Conservation (phyloP, 345 rosid species). For the Salix viminalis region DNA sequence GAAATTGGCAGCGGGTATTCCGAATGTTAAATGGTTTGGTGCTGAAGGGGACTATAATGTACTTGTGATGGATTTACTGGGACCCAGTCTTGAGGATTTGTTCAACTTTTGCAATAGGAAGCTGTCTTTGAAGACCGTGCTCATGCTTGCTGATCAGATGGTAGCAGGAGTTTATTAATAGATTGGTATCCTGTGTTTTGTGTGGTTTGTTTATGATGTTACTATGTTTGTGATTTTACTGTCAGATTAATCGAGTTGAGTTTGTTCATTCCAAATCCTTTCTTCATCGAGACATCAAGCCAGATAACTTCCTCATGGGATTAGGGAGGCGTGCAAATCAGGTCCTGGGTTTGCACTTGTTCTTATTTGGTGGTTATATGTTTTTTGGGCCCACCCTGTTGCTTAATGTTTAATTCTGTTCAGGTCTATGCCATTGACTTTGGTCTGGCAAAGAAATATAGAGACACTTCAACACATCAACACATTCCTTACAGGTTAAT, state of each 20-base stretch:
- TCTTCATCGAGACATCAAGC: constrained; percentile 86
- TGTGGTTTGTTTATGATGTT: background rate
- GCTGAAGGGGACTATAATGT: constrained; percentile 83
- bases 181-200: background rate
- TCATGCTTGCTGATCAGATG: constrained; percentile 97
- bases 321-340: constrained; percentile 83
- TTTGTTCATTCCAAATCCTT: constrained; percentile 83
- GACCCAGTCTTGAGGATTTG: constrained; percentile 92
- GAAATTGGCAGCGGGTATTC: constrained; percentile 65
- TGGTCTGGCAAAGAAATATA: constrained; percentile 86
- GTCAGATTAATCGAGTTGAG: constrained; percentile 79
- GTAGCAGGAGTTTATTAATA: constrained; percentile 41
- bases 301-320: constrained; percentile 93
- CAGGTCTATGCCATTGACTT: constrained; percentile 86
- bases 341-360: constrained; percentile 34
- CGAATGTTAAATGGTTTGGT: constrained; percentile 78
- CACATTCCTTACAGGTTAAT: constrained; percentile 83
- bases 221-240: constrained; percentile 10
- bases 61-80: constrained; percentile 82
- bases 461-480: constrained; percentile 73
- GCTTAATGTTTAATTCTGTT: constrained; percentile 9
- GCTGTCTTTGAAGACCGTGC: constrained; percentile 79
- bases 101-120: constrained; percentile 85
- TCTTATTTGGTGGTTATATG: constrained; percentile 3
- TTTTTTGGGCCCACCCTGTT: background rate